A percentile compares a stretch with the other conserved stretches of the same genome.
Evolutionary conservation across 2,329 filamentous ascomycete genomes (phyloP).

Genomic region (Pezicula radicicola): DNA sequence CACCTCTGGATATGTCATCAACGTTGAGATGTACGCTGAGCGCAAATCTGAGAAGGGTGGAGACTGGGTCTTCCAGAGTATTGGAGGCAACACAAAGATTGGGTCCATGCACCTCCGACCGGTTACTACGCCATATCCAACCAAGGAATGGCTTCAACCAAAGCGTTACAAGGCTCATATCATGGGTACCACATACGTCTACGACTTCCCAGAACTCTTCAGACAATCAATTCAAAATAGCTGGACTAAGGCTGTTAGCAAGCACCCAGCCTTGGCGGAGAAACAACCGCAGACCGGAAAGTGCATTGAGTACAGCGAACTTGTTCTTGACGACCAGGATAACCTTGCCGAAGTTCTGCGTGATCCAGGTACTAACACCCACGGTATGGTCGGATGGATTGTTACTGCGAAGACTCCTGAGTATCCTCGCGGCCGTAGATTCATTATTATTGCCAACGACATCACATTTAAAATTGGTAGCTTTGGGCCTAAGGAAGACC

Average conservation of each 20-base stretch:
- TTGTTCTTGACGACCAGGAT: slow-evolving; percentile 92
- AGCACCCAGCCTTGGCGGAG: slow-evolving; percentile 69
- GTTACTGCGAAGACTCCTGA: slow-evolving; percentile 93
- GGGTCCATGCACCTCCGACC: slow-evolving; percentile 92
- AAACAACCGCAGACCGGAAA: slow-evolving; percentile 84
- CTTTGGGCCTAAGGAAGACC: slow-evolving; percentile 93
- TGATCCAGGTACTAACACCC: slow-evolving; percentile 90
- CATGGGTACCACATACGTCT: slow-evolving; percentile 99
- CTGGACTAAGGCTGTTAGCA: slow-evolving; percentile 75
- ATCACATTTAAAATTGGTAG: slow-evolving; percentile 99
- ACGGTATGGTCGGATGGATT: slow-evolving; percentile 98
- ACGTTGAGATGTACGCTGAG: slow-evolving; percentile 97
- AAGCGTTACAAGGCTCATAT: slow-evolving; percentile 99
- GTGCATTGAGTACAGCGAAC: slow-evolving; percentile 90
- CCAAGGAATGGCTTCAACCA: slow-evolving; percentile 97
- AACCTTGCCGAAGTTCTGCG: slow-evolving; percentile 90
- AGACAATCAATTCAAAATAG: slow-evolving; percentile 95
- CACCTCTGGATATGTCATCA: slow-evolving; percentile 95
- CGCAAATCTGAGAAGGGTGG: slow-evolving; percentile 92
- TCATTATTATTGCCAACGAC: slow-evolving; percentile 97
- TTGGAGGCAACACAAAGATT: slow-evolving; percentile 91
- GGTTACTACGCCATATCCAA: slow-evolving; percentile 89
- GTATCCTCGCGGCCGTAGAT: slow-evolving; percentile 87
- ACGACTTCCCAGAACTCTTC: slow-evolving; percentile 99
- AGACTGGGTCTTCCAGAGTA: slow-evolving; percentile 98